A percentile compares a stretch with the other conserved stretches of the same genome.
Conservation (phyloP, 345 rosid genomes). For the Eucalyptus viminalis region DNA sequence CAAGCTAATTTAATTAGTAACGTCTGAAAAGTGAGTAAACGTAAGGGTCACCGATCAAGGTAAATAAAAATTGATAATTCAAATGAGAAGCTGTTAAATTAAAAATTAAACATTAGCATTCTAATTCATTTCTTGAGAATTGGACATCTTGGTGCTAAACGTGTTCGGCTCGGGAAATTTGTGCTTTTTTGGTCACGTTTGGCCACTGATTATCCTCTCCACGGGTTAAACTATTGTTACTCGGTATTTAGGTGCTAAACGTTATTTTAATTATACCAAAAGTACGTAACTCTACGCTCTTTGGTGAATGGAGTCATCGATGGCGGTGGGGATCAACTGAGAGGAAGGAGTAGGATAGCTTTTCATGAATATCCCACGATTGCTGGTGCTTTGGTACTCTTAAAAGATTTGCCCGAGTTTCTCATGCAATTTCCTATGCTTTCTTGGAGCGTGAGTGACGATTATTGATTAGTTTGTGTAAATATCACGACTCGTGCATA, state of each 20-base stretch:
- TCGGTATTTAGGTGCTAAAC: not conserved
- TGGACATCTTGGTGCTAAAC: too few species aligned
- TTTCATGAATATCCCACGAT: not conserved
- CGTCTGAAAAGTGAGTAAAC: not conserved
- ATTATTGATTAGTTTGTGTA: not conserved
- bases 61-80: not conserved
- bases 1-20: not conserved
- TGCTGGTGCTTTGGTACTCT: too few species aligned
- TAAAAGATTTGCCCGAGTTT: not conserved
- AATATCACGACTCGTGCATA: not conserved
- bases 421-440: not conserved
- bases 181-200: not conserved
- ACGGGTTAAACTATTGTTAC: not conserved
- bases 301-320: too few species aligned
- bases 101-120: too few species aligned
- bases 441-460: not conserved
- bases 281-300: not conserved
- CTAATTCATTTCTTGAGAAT: too few species aligned
- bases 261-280: too few species aligned
- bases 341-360: not conserved
- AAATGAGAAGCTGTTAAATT: not conserved
- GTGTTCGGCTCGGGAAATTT: too few species aligned
- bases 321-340: not conserved
- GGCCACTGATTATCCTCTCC: not conserved
- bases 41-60: not conserved